These are phyloP conservation scores for Acephala macrosclerotiorum DNA, from an alignment of 2,329 filamentous ascomycete genomes.

Conservation along the genomic window DNA sequence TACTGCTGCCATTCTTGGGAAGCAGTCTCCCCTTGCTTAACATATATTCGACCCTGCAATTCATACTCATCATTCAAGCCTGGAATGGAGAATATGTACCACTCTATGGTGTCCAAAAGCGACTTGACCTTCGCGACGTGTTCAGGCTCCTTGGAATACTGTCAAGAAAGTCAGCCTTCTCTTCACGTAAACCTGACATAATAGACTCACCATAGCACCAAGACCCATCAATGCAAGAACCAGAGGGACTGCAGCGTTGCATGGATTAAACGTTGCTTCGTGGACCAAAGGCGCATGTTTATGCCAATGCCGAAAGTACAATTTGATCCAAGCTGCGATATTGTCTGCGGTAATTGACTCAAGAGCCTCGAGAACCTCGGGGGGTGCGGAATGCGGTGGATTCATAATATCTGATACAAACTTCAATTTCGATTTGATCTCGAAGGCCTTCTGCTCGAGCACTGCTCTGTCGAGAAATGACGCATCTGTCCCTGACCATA, in stretches of 20 bases:
- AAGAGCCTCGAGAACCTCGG: slow-evolving; percentile 40
- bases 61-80: slow-evolving; percentile 42
- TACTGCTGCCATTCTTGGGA: slow-evolving; percentile 42
- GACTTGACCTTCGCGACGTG: slow-evolving; percentile 36
- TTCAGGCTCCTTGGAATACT: slow-evolving; percentile 39
- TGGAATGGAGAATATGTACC: slow-evolving; percentile 39
- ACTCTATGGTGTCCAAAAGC: slow-evolving; percentile 40
- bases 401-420: slow-evolving; percentile 35
- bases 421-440: slow-evolving; percentile 41
- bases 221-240: slow-evolving; percentile 42
- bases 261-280: slow-evolving; percentile 42
- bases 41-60: slow-evolving; percentile 37
- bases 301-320: slow-evolving; percentile 45
- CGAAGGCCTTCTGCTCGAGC: slow-evolving; percentile 39
- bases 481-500: slow-evolving; percentile 33
- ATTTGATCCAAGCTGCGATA: slow-evolving; percentile 38
- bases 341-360: slow-evolving; percentile 37
- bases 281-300: slow-evolving; percentile 44
- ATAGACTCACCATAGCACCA: slow-evolving; percentile 40
- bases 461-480: slow-evolving; percentile 32
- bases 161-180: slow-evolving; percentile 9
- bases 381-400: slow-evolving; percentile 32
- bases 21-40: slow-evolving; percentile 32
- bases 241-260: slow-evolving; percentile 39
- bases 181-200: neutral